Evolutionary conservation across 31 red algal species (phyloP).

Genomic region (Asparagopsis taxiformis): DNA sequence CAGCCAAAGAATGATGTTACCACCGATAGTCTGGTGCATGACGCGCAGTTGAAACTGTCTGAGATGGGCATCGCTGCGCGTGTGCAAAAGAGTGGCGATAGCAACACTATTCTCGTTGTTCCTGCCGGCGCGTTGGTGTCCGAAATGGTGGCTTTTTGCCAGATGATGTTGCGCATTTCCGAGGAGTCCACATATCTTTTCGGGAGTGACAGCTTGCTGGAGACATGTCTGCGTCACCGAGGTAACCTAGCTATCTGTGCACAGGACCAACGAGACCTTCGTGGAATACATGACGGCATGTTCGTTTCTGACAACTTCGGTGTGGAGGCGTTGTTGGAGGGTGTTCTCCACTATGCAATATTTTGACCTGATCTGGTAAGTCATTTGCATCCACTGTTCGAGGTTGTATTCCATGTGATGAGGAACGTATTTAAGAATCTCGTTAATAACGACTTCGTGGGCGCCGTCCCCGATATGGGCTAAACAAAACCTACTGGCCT

Average conservation of each 20-base stretch:
- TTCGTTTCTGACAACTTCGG: slow-evolving; percentile 48
- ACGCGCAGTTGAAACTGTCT: slow-evolving; percentile 22
- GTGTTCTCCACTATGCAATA: slow-evolving; percentile 54
- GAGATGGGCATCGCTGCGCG: slow-evolving; percentile 60
- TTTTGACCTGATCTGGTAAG: slow-evolving; percentile 32
- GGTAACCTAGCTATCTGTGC: slow-evolving; percentile 26
- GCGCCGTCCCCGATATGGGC: neutral
- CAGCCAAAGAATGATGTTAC: slow-evolving; percentile 1
- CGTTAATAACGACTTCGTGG: neutral
- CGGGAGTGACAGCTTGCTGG: slow-evolving; percentile 33
- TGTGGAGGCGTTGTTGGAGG: slow-evolving; percentile 41
- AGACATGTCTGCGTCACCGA: slow-evolving; percentile 24
- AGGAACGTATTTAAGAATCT: too few relatives aligned
- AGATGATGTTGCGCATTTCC: slow-evolving; percentile 41
- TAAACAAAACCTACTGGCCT: neutral
- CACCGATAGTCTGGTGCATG: slow-evolving; percentile 4
- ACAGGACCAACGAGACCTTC: neutral
- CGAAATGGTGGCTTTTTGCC: slow-evolving; percentile 50
- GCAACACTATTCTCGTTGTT: slow-evolving; percentile 8
- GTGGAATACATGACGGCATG: slow-evolving; percentile 21
- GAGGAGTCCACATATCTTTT: slow-evolving; percentile 43
- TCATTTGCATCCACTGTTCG: neutral
- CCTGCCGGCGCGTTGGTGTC: slow-evolving; percentile 17
- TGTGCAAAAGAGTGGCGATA: slow-evolving; percentile 6
- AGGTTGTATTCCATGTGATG: slow-evolving; percentile 8